Evolutionary conservation across 2,329 filamentous ascomycete species (phyloP), one percentile per base, ranked within the genome.

Genomic region (Dothistroma pini): DNA sequence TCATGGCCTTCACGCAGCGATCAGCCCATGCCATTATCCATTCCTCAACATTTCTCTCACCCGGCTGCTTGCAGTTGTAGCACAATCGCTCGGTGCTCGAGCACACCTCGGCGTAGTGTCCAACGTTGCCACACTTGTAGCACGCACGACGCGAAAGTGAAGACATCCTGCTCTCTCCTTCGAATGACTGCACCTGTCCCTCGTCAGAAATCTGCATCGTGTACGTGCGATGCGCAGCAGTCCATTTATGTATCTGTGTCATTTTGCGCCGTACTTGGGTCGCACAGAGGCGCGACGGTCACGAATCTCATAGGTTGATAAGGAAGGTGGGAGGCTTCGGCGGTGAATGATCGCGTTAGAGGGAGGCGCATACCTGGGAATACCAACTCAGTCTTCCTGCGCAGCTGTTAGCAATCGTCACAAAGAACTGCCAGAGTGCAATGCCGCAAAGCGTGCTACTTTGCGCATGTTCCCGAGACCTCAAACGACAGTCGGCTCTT

Each of bases 31-130:
- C 57, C 61, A 75, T 70, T 79, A 78, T 51, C 59, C 56, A 67
- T 70, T 19, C 14, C 21, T 12, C 48, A 31, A 51, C 48, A 16
- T 29, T 21, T 47, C 48, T 61, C 72, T 69, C 78, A 87, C 87
- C 89, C 65, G 90, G 90, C 81, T 93, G 89, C 83, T 93, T 93
- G 93, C 95, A 99, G 84, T 99, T 99, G 83, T 99, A 99, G 89
- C 95, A 99, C 74, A 99, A 89, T 75, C 95, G 91, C 85, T 99
- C 93, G 63, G 93, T 90, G 63, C 93, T 97, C 65, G 93, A 95
- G 89, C 95, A 99, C 70, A 96, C 93, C 85, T 97, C 93, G 68
- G 83, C 81, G 72, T 83, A 83, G 73, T 82, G 80, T 61, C 80
- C 78, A 66, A 82, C 78, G 68, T 81, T 79, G 71, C 78, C 79